Conservation (phyloP, 1,284 basidiomycete species). For the Heterobasidion parviporum region DNA sequence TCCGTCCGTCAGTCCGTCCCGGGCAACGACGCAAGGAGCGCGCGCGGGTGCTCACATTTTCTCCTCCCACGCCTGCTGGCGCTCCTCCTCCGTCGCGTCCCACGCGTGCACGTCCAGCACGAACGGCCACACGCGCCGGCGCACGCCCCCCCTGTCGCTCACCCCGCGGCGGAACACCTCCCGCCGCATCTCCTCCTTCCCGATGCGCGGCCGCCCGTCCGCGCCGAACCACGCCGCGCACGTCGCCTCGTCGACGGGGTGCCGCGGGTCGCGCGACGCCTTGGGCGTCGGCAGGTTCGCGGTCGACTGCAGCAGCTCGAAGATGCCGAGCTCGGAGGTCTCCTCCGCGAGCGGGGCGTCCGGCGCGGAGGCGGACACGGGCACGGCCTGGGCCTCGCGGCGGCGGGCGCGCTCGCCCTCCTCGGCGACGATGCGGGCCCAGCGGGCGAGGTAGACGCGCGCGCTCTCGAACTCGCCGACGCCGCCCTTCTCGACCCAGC, state of each 20-base stretch:
- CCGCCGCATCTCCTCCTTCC: conserved; percentile 59
- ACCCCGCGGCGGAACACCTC: conserved; percentile 77
- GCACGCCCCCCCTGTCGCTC: conserved; percentile 38
- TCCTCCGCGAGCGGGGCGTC: conserved; percentile 45
- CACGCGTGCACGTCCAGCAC: conserved; percentile 81
- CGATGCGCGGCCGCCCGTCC: conserved; percentile 61
- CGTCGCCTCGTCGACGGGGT: conserved; percentile 62
- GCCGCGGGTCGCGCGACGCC: conserved; percentile 59
- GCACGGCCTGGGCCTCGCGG: conserved; percentile 63
- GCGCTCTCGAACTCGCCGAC: conserved; percentile 94
- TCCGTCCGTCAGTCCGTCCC: not conserved
- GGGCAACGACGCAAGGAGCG: not conserved
- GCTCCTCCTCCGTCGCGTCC: conserved; percentile 51
- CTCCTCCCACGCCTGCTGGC: conserved; percentile 47
- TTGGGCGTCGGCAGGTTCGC: conserved; percentile 72
- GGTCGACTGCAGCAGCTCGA: conserved; percentile 77
- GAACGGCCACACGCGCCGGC: conserved; percentile 84
- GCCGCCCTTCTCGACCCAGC: conserved; percentile 81
- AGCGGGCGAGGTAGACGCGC: conserved; percentile 90
- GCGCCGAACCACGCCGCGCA: conserved; percentile 69
- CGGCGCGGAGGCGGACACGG: conserved; percentile 29
- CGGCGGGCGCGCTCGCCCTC: conserved; percentile 84
- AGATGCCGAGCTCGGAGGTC: conserved; percentile 74
- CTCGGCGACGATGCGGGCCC: conserved; percentile 94
- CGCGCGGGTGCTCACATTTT: conserved; percentile 47